Conservation (phyloP, 176 grass and related monocot genomes). For the Musa schizocarpa region DNA sequence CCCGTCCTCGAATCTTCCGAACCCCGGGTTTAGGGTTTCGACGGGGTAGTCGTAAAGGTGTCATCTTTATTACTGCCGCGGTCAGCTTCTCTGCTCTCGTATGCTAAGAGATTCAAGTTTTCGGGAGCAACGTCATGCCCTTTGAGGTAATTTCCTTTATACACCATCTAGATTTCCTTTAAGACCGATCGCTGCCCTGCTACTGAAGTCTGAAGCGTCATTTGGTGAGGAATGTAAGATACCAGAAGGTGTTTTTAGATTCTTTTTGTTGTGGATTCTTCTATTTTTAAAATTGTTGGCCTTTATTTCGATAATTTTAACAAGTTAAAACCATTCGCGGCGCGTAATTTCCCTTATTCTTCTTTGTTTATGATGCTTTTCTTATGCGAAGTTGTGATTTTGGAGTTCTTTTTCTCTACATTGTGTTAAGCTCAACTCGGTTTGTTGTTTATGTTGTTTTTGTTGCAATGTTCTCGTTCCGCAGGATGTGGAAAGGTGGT, state of each 20-base stretch:
- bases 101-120: not conserved
- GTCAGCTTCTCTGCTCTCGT: not conserved
- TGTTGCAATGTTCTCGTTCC: not conserved
- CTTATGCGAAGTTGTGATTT: not conserved
- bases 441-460: not conserved
- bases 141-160: too few species aligned
- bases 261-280: too few species aligned
- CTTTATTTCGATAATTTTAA: too few species aligned
- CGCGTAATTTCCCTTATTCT: not conserved
- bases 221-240: too few species aligned
- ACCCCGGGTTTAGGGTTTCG: not conserved
- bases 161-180: too few species aligned
- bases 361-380: not conserved
- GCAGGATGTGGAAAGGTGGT: conserved; percentile 4
- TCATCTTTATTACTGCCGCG: not conserved
- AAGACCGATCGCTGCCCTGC: too few species aligned
- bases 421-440: too few species aligned
- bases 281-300: too few species aligned
- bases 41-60: not conserved
- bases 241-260: too few species aligned
- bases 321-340: too few species aligned
- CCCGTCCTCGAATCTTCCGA: conserved; percentile 10
- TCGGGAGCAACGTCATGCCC: not conserved
- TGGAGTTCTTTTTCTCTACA: not conserved
- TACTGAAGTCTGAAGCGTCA: too few species aligned